Base-by-base conservation (phyloP, 179 eudicot genomes). In the Beta lomatogona region DNA sequence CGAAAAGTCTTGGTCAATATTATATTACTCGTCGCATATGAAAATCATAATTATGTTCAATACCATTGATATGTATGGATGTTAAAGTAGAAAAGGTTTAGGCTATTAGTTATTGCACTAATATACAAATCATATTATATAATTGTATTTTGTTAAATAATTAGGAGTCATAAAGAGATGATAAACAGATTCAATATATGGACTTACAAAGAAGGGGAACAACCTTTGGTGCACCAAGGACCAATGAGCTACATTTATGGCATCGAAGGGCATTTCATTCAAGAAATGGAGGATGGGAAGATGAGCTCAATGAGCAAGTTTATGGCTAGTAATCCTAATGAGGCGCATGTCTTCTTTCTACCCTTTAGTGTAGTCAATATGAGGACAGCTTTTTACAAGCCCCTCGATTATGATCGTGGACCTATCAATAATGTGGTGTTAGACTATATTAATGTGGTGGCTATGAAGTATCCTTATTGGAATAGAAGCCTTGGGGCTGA, bases 131-230 rank as follows among this genome's bases (percentile, higher is more conserved):
- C 41, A 36, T 36, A 36, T 36, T 36, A 36, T 25, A 25, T 36
- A 3, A 36, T 36, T 36, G 41, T 5, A 9, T 71, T 4, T 73
- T 54, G 18, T 11, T 21, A 52, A 44, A 54, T 4, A 55, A 48
- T 6, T 83, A 88, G 92, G 86, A 90, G 92, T 19, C 88, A 88
- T 52, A 71, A 53, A 57, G 92, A 90, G 73, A 90, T 90, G 92
- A 77, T 79, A 54, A 87, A 90, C 69, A 73, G 78, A 72, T 84
- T 90, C 76, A 90, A 90, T 78, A 77, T 90, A 73, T 88, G 84
- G 81, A 82, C 73, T 0, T 90, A 90, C 80, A 83, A 70, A 63
- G 92, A 90, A 82, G 92, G 92, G n/a, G 90, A 88, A 45, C 52
- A 67, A 45, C 92, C 91, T 9, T 73, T 90, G 22, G 78, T 87